phyloP scores from a whole-genome alignment of 192 early-diverging fungal genomes.

The Coemansia sp. region DNA sequence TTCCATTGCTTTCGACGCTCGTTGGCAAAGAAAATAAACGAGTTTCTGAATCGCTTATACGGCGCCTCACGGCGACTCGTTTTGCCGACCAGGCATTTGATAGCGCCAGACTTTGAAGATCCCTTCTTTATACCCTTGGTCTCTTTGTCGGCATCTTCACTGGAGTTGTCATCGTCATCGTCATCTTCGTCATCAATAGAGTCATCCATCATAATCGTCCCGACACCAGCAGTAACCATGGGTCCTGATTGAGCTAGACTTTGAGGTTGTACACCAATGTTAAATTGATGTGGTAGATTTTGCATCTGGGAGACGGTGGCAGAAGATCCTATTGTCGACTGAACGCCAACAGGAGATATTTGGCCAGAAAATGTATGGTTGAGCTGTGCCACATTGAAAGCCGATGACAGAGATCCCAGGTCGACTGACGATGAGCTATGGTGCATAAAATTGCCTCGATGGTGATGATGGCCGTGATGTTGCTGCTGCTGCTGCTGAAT shows the following conservation, averaged over 20 bases:
- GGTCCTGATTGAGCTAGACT: not conserved
- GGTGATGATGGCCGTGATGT: not conserved
- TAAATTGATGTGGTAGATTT: conserved; percentile 13
- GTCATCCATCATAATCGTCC: conserved; percentile 2
- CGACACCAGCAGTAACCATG: not conserved
- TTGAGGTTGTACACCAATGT: not conserved
- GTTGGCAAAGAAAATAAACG: conserved; percentile 56
- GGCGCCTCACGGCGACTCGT: conserved; percentile 20
- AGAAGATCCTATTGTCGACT: conserved; percentile 12
- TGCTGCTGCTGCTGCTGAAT: conserved; percentile 21
- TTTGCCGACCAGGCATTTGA: conserved; percentile 11
- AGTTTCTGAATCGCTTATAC: conserved; percentile 55
- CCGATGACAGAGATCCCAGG: conserved; percentile 29
- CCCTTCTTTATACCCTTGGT: not conserved
- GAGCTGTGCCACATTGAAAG: conserved; percentile 33
- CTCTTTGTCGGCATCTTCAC: conserved; percentile 7
- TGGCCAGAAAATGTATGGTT: conserved; percentile 30
- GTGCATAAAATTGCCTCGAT: conserved; percentile 15
- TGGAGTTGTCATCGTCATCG: conserved; percentile 16
- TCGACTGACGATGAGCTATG: conserved; percentile 39
- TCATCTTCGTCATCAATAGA: conserved; percentile 29
- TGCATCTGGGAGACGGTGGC: conserved; percentile 10
- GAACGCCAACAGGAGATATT: conserved; percentile 22
- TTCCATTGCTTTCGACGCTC: conserved; percentile 44
- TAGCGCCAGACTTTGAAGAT: not conserved